Conservation (phyloP, 164 flowering plant genomes). For the Nymphaea thermarum region DNA sequence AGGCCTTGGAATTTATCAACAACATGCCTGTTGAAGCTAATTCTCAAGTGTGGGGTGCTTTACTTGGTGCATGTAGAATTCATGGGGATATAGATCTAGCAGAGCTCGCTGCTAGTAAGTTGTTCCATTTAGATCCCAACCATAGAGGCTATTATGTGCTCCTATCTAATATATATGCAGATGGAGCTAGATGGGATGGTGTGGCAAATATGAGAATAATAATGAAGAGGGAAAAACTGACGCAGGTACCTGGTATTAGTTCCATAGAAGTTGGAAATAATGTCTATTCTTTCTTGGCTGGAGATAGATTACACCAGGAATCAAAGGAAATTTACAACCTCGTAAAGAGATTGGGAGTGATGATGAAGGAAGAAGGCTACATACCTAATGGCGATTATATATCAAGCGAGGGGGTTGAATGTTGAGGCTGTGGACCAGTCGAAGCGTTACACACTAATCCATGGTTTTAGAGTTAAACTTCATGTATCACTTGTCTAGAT, state of each 20-base stretch:
- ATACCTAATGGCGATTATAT: slow-evolving; percentile 1
- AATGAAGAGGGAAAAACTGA: slow-evolving; percentile 24
- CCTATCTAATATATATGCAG: slow-evolving; percentile 40
- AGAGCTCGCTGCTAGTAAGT: slow-evolving; percentile 31
- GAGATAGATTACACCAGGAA: slow-evolving; percentile 17
- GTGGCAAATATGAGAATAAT: slow-evolving; percentile 20
- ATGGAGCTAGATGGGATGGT: slow-evolving; percentile 29
- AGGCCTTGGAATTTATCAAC: slow-evolving; percentile 31
- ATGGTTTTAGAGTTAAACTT: background rate
- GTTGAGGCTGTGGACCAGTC: background rate
- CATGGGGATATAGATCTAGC: slow-evolving; percentile 31
- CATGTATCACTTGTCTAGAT: background rate
- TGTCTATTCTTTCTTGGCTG: slow-evolving; percentile 21
- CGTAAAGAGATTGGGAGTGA: slow-evolving; percentile 10
- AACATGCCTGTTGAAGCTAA: slow-evolving; percentile 23
- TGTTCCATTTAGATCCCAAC: slow-evolving; percentile 24
- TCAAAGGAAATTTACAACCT: slow-evolving; percentile 10
- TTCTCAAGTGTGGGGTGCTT: slow-evolving; percentile 46
- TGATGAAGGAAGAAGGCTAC: slow-evolving; percentile 8
- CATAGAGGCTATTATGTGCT: slow-evolving; percentile 40
- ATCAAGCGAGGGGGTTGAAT: slow-evolving; percentile 3
- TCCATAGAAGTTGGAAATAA: slow-evolving; percentile 18
- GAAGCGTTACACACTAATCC: background rate
- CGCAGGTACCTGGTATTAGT: slow-evolving; percentile 28
- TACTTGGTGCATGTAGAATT: slow-evolving; percentile 45